phyloP scores from a whole-genome alignment of 169 alveolate species.

The Babesia ovata region DNA sequence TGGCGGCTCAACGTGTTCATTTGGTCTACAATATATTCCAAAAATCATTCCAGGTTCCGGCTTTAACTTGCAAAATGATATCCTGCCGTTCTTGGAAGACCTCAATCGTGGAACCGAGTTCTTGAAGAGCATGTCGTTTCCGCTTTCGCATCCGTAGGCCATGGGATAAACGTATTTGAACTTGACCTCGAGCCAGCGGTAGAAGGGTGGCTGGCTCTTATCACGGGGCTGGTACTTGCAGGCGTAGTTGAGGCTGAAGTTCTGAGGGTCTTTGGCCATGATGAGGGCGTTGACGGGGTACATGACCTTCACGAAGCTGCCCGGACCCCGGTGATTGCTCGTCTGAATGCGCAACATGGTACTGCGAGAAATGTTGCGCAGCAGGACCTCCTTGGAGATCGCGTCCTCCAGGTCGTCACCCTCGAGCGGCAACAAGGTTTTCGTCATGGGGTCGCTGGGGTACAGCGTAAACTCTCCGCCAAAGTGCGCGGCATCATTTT shows the following conservation, averaged over 20 bases:
- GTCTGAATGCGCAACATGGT: not conserved
- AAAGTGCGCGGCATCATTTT: not conserved
- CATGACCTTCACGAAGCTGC: slow-evolving; percentile 7
- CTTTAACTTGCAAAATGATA: slow-evolving; percentile 1
- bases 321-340: not conserved
- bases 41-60: slow-evolving; percentile 66
- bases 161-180: slow-evolving; percentile 44
- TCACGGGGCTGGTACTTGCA: slow-evolving; percentile 35
- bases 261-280: slow-evolving; percentile 41
- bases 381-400: not conserved
- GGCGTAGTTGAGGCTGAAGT: slow-evolving; percentile 56
- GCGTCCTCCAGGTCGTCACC: slow-evolving; percentile 7
- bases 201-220: not conserved
- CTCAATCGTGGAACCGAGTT: slow-evolving; percentile 19
- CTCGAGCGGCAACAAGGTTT: not conserved
- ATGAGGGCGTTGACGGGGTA: slow-evolving; percentile 34
- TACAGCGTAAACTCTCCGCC: not conserved
- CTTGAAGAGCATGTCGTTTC: slow-evolving; percentile 25
- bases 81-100: not conserved
- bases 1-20: slow-evolving; percentile 33
- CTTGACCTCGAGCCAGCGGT: slow-evolving; percentile 48
- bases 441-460: slow-evolving; percentile 11
- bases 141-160: slow-evolving; percentile 67
- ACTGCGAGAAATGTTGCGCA: slow-evolving; percentile 3
- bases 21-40: slow-evolving; percentile 61